Percentiles rank a stretch among this genome's conserved stretches.
phyloP scores from a whole-genome alignment of 176 grass and related monocot species.

The Calamus simplicifolius region DNA sequence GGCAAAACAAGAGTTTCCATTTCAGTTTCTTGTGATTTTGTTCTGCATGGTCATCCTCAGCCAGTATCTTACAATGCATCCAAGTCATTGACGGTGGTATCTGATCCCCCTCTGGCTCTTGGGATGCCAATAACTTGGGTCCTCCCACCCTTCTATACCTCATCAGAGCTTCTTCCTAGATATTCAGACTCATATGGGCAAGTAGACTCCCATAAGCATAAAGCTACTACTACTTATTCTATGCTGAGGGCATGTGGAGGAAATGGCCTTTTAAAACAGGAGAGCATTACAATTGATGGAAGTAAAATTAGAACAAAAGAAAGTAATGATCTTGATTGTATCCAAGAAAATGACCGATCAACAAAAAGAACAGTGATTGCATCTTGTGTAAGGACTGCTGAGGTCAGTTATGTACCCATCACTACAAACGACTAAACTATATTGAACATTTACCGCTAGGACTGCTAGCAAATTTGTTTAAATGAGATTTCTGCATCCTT shows the following conservation, averaged over 20 bases:
- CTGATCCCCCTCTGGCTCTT: constrained; percentile 78
- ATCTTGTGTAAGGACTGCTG: constrained; percentile 76
- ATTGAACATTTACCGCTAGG: no score
- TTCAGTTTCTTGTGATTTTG: constrained; percentile 70
- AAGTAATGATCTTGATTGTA: constrained; percentile 66
- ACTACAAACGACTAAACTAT: not conserved
- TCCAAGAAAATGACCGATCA: constrained; percentile 72
- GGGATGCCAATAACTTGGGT: constrained; percentile 75
- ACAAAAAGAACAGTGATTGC: constrained; percentile 90
- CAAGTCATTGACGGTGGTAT: constrained; percentile 65
- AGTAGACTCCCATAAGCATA: constrained; percentile 24
- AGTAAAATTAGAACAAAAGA: constrained; percentile 64
- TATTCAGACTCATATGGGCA: constrained; percentile 34
- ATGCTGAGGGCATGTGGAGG: constrained; percentile 45
- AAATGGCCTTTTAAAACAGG: constrained; percentile 36
- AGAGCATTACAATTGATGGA: constrained; percentile 53
- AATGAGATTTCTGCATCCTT: no score
- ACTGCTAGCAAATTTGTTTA: no score
- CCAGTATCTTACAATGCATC: constrained; percentile 60
- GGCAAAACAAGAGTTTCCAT: constrained; percentile 77
- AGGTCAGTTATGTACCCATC: constrained; percentile 52
- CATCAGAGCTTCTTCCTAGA: constrained; percentile 54
- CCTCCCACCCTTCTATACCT: constrained; percentile 80
- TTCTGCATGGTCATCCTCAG: constrained; percentile 46
- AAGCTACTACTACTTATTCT: constrained; percentile 49